Evolutionary conservation across 768 basidiomycete genomes (phyloP), one percentile per base, ranked within the genome.

Genomic region (Boletus fagicola): DNA sequence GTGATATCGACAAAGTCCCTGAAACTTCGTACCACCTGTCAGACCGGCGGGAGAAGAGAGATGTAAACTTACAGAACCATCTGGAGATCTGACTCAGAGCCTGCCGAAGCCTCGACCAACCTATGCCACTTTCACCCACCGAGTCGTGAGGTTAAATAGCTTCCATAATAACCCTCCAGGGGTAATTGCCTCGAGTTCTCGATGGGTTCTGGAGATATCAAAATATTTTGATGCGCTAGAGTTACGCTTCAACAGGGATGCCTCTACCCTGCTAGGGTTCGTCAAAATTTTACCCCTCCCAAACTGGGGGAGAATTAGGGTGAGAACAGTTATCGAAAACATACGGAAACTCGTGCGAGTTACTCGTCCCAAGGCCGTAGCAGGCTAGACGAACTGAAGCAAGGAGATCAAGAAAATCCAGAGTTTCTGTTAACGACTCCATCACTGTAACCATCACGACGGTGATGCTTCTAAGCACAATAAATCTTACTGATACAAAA

Each of bases 381-480:
- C 44, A 42, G 36, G 33, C 30, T 31, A 20, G 33, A 22, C 26
- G 51, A 8, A 30, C 28, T 64, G 40, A 31, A 22, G 33, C 43
- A 48, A 49, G 31, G 38, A 56, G 28, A 48, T 22, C 46, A 46
- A 55, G 55, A 40, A 53, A 47, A 62, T 38, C 28, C 46, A 54
- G 30, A 22, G 46, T 36, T 47, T 39, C 51, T 49, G 60, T 54
- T 18, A 20, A 58, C 42, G 26, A 52, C 45, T 16, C 49, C 59
- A 56, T 64, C 66, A 58, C 44, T 49, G 68, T 70, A 68, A 68
- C 68, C 67, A 68, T 66, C 64, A 42, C 66, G 43, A 69, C 68
- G 42, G 44, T 26, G 15, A 58, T 53, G 59, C 68, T 70, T 68
- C 68, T 33, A 12, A 57, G 55, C 20, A 57, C 50, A 63, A 70